phyloP scores from a whole-genome alignment of 2,329 filamentous ascomycete genomes.

The Rosellinia necatrix region DNA sequence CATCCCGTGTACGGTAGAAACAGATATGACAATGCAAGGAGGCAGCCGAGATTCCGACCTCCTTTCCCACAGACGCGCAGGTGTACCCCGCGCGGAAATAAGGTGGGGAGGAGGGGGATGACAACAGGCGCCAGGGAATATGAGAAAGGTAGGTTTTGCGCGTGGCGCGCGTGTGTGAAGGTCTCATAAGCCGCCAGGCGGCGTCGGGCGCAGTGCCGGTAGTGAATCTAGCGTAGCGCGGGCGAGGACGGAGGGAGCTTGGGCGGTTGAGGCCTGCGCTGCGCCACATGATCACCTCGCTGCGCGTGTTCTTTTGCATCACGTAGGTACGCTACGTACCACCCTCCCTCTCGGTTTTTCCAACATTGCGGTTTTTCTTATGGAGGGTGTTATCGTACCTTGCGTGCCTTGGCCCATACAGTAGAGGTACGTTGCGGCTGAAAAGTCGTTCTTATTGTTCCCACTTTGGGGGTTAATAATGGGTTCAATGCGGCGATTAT shows the following conservation, averaged over 20 bases:
- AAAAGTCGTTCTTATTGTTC: background rate
- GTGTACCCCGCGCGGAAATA: constrained; percentile 22
- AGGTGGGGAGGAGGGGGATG: constrained; percentile 19
- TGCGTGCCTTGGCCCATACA: background rate
- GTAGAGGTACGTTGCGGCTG: constrained; percentile 19
- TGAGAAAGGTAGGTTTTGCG: background rate
- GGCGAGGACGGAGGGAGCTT: background rate
- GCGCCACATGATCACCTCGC: constrained; percentile 18
- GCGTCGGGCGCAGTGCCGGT: constrained; percentile 19
- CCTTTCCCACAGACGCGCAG: background rate
- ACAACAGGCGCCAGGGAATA: background rate
- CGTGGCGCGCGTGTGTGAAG: background rate
- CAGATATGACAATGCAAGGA: too few relatives aligned
- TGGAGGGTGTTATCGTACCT: background rate
- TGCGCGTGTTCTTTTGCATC: constrained; percentile 13
- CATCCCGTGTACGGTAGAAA: constrained; percentile 16
- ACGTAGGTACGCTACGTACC: constrained; percentile 7
- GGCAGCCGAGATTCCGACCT: background rate
- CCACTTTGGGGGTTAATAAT: background rate
- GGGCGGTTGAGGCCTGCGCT: constrained; percentile 7
- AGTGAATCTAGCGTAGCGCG: background rate
- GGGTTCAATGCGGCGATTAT: constrained; percentile 9
- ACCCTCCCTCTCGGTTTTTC: background rate
- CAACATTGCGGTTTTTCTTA: background rate
- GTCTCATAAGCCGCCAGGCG: constrained; percentile 2